Conservation (phyloP, 106 monocot species). For the Dioscorea dumetorum region DNA sequence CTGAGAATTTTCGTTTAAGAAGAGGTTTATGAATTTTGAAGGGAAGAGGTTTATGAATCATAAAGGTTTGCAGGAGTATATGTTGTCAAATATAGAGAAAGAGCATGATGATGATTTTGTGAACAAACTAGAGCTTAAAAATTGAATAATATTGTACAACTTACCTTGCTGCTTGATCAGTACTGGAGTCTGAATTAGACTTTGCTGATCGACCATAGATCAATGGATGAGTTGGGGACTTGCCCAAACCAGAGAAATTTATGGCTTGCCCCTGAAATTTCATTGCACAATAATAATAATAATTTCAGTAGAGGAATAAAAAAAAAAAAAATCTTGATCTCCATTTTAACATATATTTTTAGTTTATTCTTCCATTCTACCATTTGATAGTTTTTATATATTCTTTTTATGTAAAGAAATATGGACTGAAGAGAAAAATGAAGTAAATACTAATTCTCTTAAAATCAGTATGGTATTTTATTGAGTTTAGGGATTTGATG, state of each 20-base stretch:
- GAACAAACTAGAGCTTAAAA: background rate
- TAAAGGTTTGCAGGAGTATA: background rate
- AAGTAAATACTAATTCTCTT: too few relatives aligned
- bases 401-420: too few relatives aligned
- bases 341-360: too few relatives aligned
- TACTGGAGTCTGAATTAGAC: conserved; percentile 32
- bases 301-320: background rate
- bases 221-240: conserved; percentile 48
- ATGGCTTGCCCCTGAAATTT: conserved; percentile 53
- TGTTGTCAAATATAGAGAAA: background rate
- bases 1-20: too few relatives aligned
- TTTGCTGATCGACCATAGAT: conserved; percentile 46
- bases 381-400: too few relatives aligned
- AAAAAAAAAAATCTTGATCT: too few relatives aligned
- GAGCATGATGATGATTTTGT: too few relatives aligned
- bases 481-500: too few relatives aligned
- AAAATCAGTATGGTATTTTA: too few relatives aligned
- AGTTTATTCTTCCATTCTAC: too few relatives aligned
- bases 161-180: conserved; percentile 36
- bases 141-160: background rate
- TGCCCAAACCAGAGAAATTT: conserved; percentile 71
- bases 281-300: background rate
- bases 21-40: too few relatives aligned
- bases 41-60: background rate
- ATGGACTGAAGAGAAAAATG: too few relatives aligned